phyloP scores from a whole-genome alignment of 179 eudicot genomes.

The Camellia oleifera region DNA sequence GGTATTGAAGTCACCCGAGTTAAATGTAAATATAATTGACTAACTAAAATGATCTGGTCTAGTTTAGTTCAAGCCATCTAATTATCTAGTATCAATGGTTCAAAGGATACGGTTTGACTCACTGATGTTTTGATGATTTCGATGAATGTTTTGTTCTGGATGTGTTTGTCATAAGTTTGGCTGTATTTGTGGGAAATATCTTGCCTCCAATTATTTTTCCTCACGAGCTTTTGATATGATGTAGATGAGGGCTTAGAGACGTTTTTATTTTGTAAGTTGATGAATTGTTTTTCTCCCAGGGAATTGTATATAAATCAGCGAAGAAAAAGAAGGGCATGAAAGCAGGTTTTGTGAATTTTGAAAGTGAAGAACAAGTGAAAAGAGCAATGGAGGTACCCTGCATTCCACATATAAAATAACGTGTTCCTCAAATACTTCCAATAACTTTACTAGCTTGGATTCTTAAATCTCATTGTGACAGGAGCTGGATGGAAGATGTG shows the following conservation, averaged over 20 bases:
- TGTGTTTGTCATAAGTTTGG: not conserved
- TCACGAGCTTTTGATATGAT: not conserved
- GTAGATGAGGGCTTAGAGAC: not conserved
- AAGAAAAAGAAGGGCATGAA: slow-evolving; percentile 88
- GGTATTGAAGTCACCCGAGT: not conserved
- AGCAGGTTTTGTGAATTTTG: slow-evolving; percentile 78
- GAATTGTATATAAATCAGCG: slow-evolving; percentile 62
- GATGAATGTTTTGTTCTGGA: not conserved
- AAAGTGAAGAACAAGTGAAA: slow-evolving; percentile 54
- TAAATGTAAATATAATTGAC: too few relatives aligned
- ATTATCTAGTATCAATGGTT: not conserved
- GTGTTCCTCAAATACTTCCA: not conserved
- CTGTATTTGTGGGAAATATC: not conserved
- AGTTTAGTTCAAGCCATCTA: not conserved
- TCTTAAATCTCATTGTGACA: slow-evolving; percentile 33
- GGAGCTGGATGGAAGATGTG: slow-evolving; percentile 68
- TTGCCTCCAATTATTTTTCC: not conserved
- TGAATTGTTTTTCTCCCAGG: slow-evolving; percentile 36
- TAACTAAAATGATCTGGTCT: too few relatives aligned
- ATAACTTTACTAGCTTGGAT: slow-evolving; percentile 1
- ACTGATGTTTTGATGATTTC: not conserved
- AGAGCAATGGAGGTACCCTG: slow-evolving; percentile 59
- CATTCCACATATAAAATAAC: not conserved
- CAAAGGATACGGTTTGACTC: not conserved
- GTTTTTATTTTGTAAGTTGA: slow-evolving; percentile 9